Percentiles rank a stretch among this genome's conserved stretches.
Conservation (phyloP, 805 yeast genomes). For the Candida maris region DNA sequence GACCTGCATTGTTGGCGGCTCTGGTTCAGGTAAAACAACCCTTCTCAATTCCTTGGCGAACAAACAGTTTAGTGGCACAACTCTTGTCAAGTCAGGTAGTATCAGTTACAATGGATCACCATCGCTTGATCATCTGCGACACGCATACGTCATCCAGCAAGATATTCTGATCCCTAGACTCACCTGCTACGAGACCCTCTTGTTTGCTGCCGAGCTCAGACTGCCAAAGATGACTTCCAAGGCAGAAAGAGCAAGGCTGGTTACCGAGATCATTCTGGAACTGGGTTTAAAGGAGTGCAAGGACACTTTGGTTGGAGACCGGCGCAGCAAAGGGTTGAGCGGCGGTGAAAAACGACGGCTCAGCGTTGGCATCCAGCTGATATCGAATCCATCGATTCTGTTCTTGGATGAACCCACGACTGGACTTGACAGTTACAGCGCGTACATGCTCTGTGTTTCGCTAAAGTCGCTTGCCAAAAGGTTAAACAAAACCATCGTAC, state of each 20-base stretch:
- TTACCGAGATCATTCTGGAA: slow-evolving; percentile 57
- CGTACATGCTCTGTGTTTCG: slow-evolving; percentile 58
- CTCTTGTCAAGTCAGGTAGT: slow-evolving; percentile 35
- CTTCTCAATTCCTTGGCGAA: slow-evolving; percentile 63
- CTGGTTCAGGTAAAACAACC: slow-evolving; percentile 86
- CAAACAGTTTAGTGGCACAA: slow-evolving; percentile 34
- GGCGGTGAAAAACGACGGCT: slow-evolving; percentile 84
- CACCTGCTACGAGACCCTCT: slow-evolving; percentile 67
- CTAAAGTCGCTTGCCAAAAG: slow-evolving; percentile 52
- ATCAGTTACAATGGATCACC: slow-evolving; percentile 39
- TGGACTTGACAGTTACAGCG: slow-evolving; percentile 77
- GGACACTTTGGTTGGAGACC: slow-evolving; percentile 55
- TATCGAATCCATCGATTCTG: slow-evolving; percentile 70
- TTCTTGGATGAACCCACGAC: slow-evolving; percentile 89
- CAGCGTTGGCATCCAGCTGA: slow-evolving; percentile 72
- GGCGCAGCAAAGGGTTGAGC: slow-evolving; percentile 56
- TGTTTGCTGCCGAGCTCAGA: slow-evolving; percentile 68
- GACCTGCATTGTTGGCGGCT: slow-evolving; percentile 82
- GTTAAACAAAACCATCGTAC: slow-evolving; percentile 63
- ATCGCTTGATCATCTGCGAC: slow-evolving; percentile 29
- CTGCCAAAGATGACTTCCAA: slow-evolving; percentile 45
- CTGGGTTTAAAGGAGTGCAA: slow-evolving; percentile 64
- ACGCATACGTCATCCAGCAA: slow-evolving; percentile 72
- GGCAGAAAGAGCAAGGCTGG: slow-evolving; percentile 44
- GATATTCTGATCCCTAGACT: slow-evolving; percentile 70